phyloP scores from a whole-genome alignment of 2,329 filamentous ascomycete genomes.

The Colletotrichum nymphaeae region DNA sequence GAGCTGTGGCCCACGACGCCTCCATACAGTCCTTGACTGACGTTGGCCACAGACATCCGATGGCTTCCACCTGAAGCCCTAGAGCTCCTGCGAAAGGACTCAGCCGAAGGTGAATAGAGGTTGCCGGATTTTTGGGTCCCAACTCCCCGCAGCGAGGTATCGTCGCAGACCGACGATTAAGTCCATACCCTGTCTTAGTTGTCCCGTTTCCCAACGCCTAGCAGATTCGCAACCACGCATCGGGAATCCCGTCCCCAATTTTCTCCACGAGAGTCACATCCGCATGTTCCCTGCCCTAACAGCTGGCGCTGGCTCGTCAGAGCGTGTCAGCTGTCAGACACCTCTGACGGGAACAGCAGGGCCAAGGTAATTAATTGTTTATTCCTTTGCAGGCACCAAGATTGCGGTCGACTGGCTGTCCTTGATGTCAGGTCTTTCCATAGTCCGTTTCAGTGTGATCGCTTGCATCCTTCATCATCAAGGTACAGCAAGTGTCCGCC shows the following conservation, averaged over 20 bases:
- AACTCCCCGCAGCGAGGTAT: not conserved
- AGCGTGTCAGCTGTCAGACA: conserved; percentile 8
- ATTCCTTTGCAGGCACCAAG: not conserved
- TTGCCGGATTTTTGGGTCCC: not conserved
- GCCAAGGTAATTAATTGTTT: not conserved
- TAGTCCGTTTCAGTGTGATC: not conserved
- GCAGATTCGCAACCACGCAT: not conserved
- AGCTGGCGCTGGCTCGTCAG: not conserved
- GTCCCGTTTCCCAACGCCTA: not conserved
- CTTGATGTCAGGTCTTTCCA: not conserved
- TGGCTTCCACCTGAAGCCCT: conserved; percentile 1
- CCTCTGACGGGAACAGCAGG: conserved; percentile 8
- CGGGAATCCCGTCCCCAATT: conserved; percentile 6
- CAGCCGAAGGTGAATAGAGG: not conserved
- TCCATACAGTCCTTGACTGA: not conserved
- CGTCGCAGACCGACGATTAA: conserved; percentile 11
- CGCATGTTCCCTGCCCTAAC: conserved; percentile 2
- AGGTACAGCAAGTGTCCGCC: not conserved
- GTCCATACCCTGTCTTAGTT: conserved; percentile 1
- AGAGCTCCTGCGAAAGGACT: not conserved
- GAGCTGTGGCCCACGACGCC: not conserved
- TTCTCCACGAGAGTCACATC: conserved; percentile 6
- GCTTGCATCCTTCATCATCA: conserved; percentile 1
- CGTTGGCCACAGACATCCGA: not conserved
- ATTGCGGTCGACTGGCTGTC: not conserved